Evolutionary conservation across 2,329 filamentous ascomycete genomes (phyloP), one percentile per base, ranked within the genome.

Genomic region (Ophiosphaerella narmari): DNA sequence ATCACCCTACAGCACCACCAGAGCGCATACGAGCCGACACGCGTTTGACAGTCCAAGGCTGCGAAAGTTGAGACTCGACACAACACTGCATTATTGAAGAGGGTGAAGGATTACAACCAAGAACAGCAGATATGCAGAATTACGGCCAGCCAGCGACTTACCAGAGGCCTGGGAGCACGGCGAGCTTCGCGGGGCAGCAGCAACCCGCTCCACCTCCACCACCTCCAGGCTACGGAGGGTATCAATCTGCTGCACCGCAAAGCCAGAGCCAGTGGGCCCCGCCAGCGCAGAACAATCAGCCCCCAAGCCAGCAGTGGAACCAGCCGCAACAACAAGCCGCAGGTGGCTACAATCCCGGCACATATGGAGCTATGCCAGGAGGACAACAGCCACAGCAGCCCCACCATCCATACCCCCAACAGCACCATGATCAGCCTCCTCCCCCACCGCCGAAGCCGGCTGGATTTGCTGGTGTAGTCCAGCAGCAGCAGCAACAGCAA

Each of bases 371-470:
- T 13, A 68, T 71, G 64, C 58, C 66, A 23, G 66, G 67, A 9
- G 52, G 40, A 43, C 57, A 61, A 5, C 56, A 46, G 35, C 41
- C 46, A 6, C 56, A 59, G 18, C 37, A 21, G 18, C 18, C 18
- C 18, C 18, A 21, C 52, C 14, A 45, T 54, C 18, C 18, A 18
- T 67, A 69, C 43, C 50, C 55, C 18, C 55, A 52, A 33, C 67
- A 67, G 31, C 59, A 60, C 32, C 57, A 65, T 8, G 67, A 71
- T 41, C 46, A 63, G 18, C 67, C 70, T 36, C 70, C 70, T 43
- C 69, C 68, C n/a, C 69, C 70, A 7, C 70, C 70, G 7, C 70
- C 70, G 11, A 73, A 73, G 60, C 68, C 67, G 8, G 55, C 66
- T 31, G 65, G 65, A 36, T 71, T 71, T 45, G 60, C 63, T 48